phyloP scores from a whole-genome alignment of 108 stramenopile genomes.

The Fistulifera pelliculosa region DNA sequence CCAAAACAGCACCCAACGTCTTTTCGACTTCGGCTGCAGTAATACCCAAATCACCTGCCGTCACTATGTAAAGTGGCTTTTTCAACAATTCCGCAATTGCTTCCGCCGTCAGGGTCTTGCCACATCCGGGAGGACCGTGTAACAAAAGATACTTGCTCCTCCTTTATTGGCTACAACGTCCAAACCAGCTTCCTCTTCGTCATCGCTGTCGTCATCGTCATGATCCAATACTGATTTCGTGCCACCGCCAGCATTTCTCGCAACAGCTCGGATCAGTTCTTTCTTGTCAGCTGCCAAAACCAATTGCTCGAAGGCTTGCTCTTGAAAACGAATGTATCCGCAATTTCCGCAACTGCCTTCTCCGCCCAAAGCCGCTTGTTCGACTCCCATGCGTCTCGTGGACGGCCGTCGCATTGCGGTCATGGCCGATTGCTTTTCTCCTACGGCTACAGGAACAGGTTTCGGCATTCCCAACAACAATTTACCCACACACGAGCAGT shows the following conservation, averaged over 20 bases:
- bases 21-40: conserved; percentile 60
- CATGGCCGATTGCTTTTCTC: conserved; percentile 3
- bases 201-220: conserved; percentile 24
- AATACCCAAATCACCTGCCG: conserved; percentile 59
- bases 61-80: conserved; percentile 61
- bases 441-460: conserved; percentile 6
- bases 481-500: conserved; percentile 60
- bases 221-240: conserved; percentile 9
- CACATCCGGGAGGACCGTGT: conserved; percentile 97
- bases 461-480: conserved; percentile 52
- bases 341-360: conserved; percentile 48
- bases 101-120: conserved; percentile 94
- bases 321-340: conserved; percentile 56
- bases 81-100: conserved; percentile 81
- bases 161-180: conserved; percentile 69
- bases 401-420: conserved; percentile 18
- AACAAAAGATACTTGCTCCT: conserved; percentile 71
- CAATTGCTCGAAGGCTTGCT: conserved; percentile 49
- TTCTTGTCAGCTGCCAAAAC: conserved; percentile 54
- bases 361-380: conserved; percentile 42
- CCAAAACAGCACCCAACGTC: conserved; percentile 44
- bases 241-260: conserved; percentile 41
- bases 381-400: conserved; percentile 29
- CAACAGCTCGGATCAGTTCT: conserved; percentile 61
- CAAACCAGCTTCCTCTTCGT: conserved; percentile 30